Percentiles rank a stretch among this genome's conserved stretches.
phyloP scores from a whole-genome alignment of 768 basidiomycete species.

The Paxillus involutus region DNA sequence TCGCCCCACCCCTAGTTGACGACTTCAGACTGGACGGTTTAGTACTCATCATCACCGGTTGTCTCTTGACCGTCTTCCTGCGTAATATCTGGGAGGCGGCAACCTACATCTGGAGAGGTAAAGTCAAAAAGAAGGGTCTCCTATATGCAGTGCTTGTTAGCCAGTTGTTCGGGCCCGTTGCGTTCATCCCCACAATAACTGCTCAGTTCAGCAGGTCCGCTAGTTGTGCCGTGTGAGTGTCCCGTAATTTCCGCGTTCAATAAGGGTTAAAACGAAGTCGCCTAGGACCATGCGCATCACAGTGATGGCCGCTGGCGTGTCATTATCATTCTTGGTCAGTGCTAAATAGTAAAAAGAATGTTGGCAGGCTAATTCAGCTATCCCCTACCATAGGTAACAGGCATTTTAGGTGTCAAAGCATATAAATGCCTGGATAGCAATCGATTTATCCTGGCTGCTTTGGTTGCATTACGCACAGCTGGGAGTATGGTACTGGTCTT shows the following conservation, averaged over 20 bases:
- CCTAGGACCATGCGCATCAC: constrained; percentile 39
- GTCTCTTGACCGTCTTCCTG: constrained; percentile 49
- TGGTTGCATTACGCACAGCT: constrained; percentile 43
- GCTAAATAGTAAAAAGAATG: neutral
- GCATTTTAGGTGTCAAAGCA: constrained; percentile 64
- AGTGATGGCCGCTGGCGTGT: constrained; percentile 35
- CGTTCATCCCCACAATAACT: constrained; percentile 42
- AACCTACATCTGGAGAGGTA: constrained; percentile 53
- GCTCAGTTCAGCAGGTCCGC: constrained; percentile 43
- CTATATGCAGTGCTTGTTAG: constrained; percentile 57
- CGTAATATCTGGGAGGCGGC: constrained; percentile 51
- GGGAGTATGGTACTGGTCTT: constrained; percentile 42
- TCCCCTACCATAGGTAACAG: constrained; percentile 45
- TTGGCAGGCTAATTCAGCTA: neutral
- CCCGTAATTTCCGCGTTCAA: neutral
- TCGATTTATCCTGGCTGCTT: constrained; percentile 46
- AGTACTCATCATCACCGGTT: constrained; percentile 47
- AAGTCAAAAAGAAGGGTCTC: constrained; percentile 56
- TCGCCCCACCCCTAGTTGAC: constrained; percentile 44
- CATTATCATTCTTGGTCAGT: constrained; percentile 42
- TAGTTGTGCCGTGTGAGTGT: constrained; percentile 49
- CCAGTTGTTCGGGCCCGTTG: constrained; percentile 50
- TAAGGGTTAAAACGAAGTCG: neutral
- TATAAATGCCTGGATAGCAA: constrained; percentile 64
- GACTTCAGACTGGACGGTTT: constrained; percentile 43